phyloP scores from a whole-genome alignment of 768 basidiomycete genomes.

The Calvatia gigantea region DNA sequence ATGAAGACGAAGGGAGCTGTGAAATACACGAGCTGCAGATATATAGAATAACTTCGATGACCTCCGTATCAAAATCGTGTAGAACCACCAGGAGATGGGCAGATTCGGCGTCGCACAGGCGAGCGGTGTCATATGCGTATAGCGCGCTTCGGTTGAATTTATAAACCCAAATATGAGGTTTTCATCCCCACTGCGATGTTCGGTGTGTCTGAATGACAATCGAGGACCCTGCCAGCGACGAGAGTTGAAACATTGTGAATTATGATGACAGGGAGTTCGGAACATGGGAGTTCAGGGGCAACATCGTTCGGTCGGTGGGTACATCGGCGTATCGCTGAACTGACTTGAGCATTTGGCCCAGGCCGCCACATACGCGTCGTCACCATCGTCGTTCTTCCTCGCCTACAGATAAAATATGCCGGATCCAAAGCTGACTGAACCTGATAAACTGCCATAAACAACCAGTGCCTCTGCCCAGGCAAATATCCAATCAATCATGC shows the following conservation, averaged over 20 bases:
- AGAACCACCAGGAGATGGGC: constrained; percentile 59
- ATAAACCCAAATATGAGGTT: constrained; percentile 52
- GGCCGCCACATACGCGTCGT: constrained; percentile 35
- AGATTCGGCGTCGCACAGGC: constrained; percentile 36
- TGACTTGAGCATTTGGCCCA: constrained; percentile 59
- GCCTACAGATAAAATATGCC: constrained; percentile 6
- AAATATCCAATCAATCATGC: too few species aligned
- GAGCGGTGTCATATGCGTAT: constrained; percentile 61
- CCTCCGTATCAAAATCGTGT: constrained; percentile 61
- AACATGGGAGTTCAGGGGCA: constrained; percentile 53
- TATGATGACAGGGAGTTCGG: constrained; percentile 58
- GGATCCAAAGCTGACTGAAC: too few species aligned
- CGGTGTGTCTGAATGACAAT: constrained; percentile 40
- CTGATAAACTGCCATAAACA: too few species aligned
- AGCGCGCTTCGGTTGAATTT: constrained; percentile 39
- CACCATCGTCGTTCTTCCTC: not conserved
- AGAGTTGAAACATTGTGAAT: constrained; percentile 50
- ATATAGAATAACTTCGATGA: constrained; percentile 68
- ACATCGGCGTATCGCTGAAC: constrained; percentile 45
- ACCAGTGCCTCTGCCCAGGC: too few species aligned
- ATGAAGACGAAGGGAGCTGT: constrained; percentile 63
- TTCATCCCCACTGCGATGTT: constrained; percentile 54
- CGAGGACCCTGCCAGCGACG: constrained; percentile 43
- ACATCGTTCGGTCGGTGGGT: constrained; percentile 41
- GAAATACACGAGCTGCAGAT: constrained; percentile 62